phyloP scores from a whole-genome alignment of 2,329 filamentous ascomycete genomes.

The Dactylellina leptospora region DNA sequence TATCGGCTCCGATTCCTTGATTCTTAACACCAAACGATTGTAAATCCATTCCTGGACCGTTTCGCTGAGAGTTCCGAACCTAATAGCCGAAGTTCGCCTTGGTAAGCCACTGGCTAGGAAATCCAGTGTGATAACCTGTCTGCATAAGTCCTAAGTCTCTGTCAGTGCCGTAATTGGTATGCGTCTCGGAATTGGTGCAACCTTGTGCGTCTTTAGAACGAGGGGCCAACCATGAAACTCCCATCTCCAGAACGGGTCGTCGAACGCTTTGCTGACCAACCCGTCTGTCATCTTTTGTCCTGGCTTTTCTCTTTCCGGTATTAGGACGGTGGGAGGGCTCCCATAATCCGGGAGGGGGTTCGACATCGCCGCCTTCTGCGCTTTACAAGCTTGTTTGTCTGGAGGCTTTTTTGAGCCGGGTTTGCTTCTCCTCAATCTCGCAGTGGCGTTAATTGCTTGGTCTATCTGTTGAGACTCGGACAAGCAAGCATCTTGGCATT shows the following conservation, averaged over 20 bases:
- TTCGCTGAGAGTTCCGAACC: neutral
- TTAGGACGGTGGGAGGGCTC: neutral
- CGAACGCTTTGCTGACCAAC: neutral
- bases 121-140: neutral
- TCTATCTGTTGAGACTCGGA: no score
- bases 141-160: neutral
- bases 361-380: neutral
- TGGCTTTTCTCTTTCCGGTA: neutral
- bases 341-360: neutral
- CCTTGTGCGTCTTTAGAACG: neutral
- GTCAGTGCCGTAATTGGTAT: neutral
- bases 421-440: no score
- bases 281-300: neutral
- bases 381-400: no score
- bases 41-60: neutral
- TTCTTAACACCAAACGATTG: neutral
- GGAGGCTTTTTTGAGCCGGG: no score
- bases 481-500: no score
- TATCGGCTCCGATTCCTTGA: neutral
- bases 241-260: neutral
- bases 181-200: neutral
- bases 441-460: no score
- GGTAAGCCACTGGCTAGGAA: neutral
- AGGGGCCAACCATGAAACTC: neutral
- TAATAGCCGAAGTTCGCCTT: neutral